A percentile compares a stretch with the other conserved stretches of the same genome.
Evolutionary conservation across 1,284 basidiomycete genomes (phyloP).

Genomic region (Ganoderma boninense): DNA sequence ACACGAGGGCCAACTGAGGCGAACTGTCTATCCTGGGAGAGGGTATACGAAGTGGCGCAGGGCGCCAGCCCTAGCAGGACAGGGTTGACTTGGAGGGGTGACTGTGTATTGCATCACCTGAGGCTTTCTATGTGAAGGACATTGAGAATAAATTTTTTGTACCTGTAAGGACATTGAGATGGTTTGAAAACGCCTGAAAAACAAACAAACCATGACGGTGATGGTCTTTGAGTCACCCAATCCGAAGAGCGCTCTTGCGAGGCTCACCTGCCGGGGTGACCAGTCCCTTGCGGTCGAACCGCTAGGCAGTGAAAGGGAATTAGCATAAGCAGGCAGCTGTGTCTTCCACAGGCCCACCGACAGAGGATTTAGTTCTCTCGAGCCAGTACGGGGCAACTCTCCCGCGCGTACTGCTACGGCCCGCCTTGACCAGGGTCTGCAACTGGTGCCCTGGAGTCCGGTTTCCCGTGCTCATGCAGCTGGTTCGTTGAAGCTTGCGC

Average conservation of each 20-base stretch:
- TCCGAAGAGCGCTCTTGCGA: slow-evolving; percentile 8
- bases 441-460: slow-evolving; percentile 6
- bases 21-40: not conserved
- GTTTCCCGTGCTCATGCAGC: slow-evolving; percentile 9
- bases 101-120: slow-evolving; percentile 10
- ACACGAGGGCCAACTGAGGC: not conserved
- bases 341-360: slow-evolving; percentile 11
- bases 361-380: slow-evolving; percentile 12
- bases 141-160: slow-evolving; percentile 8
- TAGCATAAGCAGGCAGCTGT: slow-evolving; percentile 10
- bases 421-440: slow-evolving; percentile 10
- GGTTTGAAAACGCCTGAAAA: too few species aligned
- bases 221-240: not conserved
- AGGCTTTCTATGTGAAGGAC: slow-evolving; percentile 31
- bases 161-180: too few species aligned
- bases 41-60: slow-evolving; percentile 7
- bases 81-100: not conserved
- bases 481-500: slow-evolving; percentile 7
- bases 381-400: slow-evolving; percentile 12
- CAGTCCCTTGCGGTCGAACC: slow-evolving; percentile 10
- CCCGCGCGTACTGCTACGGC: slow-evolving; percentile 9
- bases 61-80: slow-evolving; percentile 4
- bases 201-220: too few species aligned
- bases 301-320: slow-evolving; percentile 11
- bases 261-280: slow-evolving; percentile 4